Evolutionary conservation across 1,284 basidiomycete genomes (phyloP).

Genomic region (Pseudozyma sp.): DNA sequence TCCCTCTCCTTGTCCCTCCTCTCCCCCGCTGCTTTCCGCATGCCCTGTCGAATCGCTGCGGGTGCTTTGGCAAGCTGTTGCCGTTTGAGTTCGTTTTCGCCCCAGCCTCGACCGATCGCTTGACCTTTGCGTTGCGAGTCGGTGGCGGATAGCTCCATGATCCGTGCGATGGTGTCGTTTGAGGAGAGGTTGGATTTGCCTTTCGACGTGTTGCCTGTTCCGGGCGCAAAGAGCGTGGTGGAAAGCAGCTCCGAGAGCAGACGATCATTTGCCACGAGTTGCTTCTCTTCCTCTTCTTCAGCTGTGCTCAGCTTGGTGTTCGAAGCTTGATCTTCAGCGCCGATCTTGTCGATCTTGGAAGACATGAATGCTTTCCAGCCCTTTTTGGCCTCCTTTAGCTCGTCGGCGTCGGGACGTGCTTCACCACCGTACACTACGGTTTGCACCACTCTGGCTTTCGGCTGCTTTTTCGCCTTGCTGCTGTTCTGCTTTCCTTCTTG

Average conservation of each 20-base stretch:
- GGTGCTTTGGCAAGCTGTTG: slow-evolving; percentile 61
- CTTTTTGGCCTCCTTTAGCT: slow-evolving; percentile 35
- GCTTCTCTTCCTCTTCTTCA: slow-evolving; percentile 57
- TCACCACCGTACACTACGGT: slow-evolving; percentile 47
- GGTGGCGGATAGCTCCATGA: slow-evolving; percentile 57
- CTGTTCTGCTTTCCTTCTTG: slow-evolving; percentile 5
- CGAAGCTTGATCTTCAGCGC: slow-evolving; percentile 19
- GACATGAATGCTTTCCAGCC: slow-evolving; percentile 57
- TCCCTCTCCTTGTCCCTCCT: slow-evolving; percentile 61
- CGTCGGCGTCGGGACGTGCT: slow-evolving; percentile 21
- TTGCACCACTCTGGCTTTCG: slow-evolving; percentile 26
- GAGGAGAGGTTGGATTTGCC: slow-evolving; percentile 57
- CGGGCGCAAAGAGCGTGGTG: slow-evolving; percentile 66
- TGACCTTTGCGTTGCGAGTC: slow-evolving; percentile 45
- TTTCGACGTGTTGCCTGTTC: slow-evolving; percentile 37
- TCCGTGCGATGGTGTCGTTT: slow-evolving; percentile 60
- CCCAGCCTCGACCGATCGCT: slow-evolving; percentile 58
- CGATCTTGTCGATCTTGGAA: slow-evolving; percentile 52
- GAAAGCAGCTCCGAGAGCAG: slow-evolving; percentile 62
- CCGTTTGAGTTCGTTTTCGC: slow-evolving; percentile 54
- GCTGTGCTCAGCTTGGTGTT: slow-evolving; percentile 21
- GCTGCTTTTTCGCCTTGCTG: slow-evolving; percentile 20
- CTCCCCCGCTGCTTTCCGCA: slow-evolving; percentile 59
- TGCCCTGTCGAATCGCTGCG: slow-evolving; percentile 53
- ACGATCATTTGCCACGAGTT: slow-evolving; percentile 61